These are phyloP conservation scores for Allomyces macrogynus DNA, from an alignment of 192 early-diverging fungal genomes.

Conservation along the genomic window DNA sequence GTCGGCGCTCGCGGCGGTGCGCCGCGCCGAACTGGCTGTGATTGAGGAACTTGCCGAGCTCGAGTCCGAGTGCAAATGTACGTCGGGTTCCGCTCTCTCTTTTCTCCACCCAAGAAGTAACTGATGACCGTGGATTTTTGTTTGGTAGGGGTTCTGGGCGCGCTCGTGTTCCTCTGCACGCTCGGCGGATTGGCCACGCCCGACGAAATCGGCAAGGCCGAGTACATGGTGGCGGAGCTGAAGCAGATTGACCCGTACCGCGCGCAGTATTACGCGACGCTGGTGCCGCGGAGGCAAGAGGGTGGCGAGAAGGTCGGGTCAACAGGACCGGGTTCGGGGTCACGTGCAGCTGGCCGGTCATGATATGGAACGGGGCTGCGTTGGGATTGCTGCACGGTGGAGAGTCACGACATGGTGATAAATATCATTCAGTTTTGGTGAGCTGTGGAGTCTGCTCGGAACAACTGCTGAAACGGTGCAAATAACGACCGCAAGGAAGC, in stretches of 20 bases:
- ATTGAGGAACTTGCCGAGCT: slow-evolving; percentile 24
- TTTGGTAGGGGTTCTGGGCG: slow-evolving; percentile 9
- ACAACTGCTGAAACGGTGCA: no score
- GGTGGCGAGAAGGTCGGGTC: no score
- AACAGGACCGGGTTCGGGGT: no score
- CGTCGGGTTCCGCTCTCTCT: neutral
- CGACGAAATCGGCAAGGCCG: slow-evolving; percentile 10
- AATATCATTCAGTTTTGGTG: no score
- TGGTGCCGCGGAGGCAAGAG: no score
- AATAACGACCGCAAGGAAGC: no score
- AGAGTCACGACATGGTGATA: no score
- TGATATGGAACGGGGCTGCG: no score
- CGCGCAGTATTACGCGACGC: no score
- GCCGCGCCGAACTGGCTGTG: neutral
- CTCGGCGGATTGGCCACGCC: slow-evolving; percentile 3
- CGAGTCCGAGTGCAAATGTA: slow-evolving; percentile 14
- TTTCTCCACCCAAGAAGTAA: neutral
- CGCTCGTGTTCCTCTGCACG: slow-evolving; percentile 4
- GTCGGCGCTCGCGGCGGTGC: slow-evolving; percentile 5
- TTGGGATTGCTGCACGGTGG: no score
- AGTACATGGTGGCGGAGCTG: slow-evolving; percentile 8
- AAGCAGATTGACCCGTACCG: slow-evolving; percentile 11
- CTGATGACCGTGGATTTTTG: slow-evolving; percentile 7
- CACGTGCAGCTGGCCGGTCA: no score
- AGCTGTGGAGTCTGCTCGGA: no score